Base-by-base conservation (phyloP, 2,329 filamentous ascomycete genomes). In the Aspergillus udagawae region DNA sequence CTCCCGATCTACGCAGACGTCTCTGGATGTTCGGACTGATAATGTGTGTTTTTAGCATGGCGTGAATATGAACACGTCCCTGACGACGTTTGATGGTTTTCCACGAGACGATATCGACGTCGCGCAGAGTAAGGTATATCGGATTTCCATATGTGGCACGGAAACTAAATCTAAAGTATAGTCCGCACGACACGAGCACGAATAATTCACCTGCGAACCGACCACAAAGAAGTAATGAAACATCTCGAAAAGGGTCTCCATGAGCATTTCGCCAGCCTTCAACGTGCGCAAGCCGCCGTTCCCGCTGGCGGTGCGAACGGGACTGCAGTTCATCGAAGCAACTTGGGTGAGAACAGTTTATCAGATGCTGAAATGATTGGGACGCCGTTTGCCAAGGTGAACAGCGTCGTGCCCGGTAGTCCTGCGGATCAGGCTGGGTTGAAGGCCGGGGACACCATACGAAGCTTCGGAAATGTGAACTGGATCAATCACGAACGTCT, bases 61-160 rank as follows among this genome's bases (percentile, higher is more conserved):
- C 48, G 93, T 96, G 53, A 87, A 89, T 67, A 99, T 99, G 94
- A 87, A 88, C 67, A 97, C 94, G 7, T 82, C 86, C 57, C 84
- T 99, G 42, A 85, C 91, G 25, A 97, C 93, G 14, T 84, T 86
- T 60, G 94, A 97, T 75, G 94, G 94, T 50, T 99, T 91, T 72
- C 94, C 94, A 32, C 85, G 94, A 70, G 88, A 90, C 67, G 94
- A 99, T 75, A 87, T 99, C 62, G 94, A 99, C 73, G 89, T 99
- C 61, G 89, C 94, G 27, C 93, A 97, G 77, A 94, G 91, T 94
- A 85, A 63, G 81, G 51, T 32, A 32, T 48, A 2, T 53, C 32
- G 25, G 17, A 41, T 17, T 53, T 28, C 7, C 49, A 17, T 10
- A 21, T 27, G n/a, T 10, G 56, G 17, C 20, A 54, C 42, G 55